These are phyloP conservation scores for Neopestalotiopsis rosae DNA, from an alignment of 2,329 filamentous ascomycete genomes.

Conservation along the genomic window DNA sequence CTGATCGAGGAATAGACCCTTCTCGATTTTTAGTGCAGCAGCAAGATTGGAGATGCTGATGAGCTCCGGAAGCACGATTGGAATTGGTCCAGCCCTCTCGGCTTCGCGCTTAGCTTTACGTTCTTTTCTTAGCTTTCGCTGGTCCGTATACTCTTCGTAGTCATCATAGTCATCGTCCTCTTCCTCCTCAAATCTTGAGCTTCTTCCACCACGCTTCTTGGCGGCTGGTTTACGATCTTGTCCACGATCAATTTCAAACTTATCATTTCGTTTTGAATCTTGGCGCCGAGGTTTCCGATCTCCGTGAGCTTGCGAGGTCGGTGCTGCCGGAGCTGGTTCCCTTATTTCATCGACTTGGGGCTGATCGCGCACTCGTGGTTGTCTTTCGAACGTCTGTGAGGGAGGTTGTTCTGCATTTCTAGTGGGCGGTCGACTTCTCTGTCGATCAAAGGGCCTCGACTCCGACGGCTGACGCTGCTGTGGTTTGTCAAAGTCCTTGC, in stretches of 20 bases:
- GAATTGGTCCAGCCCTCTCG: constrained; percentile 49
- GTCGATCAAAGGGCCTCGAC: neutral
- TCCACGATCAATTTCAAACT: constrained; percentile 10
- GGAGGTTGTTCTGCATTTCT: neutral
- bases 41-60: constrained; percentile 89
- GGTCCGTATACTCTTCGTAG: constrained; percentile 46
- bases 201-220: constrained; percentile 14
- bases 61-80: constrained; percentile 84
- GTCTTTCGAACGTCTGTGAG: neutral
- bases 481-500: constrained; percentile 22
- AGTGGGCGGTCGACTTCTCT: neutral
- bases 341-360: neutral
- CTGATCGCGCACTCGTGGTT: neutral
- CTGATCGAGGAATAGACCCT: constrained; percentile 74
- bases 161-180: constrained; percentile 18
- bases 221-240: constrained; percentile 4
- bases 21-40: constrained; percentile 72
- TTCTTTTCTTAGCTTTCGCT: constrained; percentile 45
- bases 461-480: neutral
- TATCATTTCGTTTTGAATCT: constrained; percentile 4
- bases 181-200: constrained; percentile 5
- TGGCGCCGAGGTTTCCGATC: constrained; percentile 1
- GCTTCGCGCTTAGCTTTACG: constrained; percentile 45
- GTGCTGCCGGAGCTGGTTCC: neutral
- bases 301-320: neutral